These are phyloP conservation scores for Pisolithus albus DNA, from an alignment of 768 basidiomycete genomes.

Conservation along the genomic window DNA sequence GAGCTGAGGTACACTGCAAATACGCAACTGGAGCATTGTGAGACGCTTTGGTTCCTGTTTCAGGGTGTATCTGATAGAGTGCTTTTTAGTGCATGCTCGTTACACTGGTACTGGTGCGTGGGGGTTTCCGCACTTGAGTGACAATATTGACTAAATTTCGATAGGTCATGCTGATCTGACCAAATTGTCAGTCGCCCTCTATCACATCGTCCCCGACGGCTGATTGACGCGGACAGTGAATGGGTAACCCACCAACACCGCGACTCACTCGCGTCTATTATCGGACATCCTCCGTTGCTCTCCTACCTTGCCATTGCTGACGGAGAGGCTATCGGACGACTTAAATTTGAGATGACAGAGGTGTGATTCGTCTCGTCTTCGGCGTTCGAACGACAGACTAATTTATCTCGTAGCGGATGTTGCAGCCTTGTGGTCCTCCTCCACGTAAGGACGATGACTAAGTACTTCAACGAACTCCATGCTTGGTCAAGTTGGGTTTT, in stretches of 20 bases:
- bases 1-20: conserved; percentile 95
- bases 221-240: conserved; percentile 51
- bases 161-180: conserved; percentile 92
- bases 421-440: conserved; percentile 91
- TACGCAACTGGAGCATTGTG: conserved; percentile 91
- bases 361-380: conserved; percentile 33
- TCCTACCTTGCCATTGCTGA: conserved; percentile 92
- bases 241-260: conserved; percentile 98
- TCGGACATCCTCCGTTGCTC: conserved; percentile 80
- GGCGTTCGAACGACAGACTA: conserved; percentile 16
- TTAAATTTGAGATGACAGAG: conserved; percentile 95
- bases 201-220: not conserved
- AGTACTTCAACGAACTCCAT: not conserved
- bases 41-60: conserved; percentile 25
- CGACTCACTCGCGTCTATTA: conserved; percentile 88
- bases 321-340: conserved; percentile 83
- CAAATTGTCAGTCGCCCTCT: conserved; percentile 66
- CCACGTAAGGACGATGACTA: conserved; percentile 83
- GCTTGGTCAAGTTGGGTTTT: too few relatives aligned
- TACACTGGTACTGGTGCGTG: conserved; percentile 89
- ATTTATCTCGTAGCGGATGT: conserved; percentile 60
- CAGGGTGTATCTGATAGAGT: conserved; percentile 7
- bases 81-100: conserved; percentile 74
- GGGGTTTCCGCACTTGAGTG: not conserved
- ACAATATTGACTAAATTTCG: conserved; percentile 7